Percentiles rank a stretch among this genome's conserved stretches.
Evolutionary conservation across 148 eudicot genomes (phyloP).

Genomic region (Chenopodium suecicum): DNA sequence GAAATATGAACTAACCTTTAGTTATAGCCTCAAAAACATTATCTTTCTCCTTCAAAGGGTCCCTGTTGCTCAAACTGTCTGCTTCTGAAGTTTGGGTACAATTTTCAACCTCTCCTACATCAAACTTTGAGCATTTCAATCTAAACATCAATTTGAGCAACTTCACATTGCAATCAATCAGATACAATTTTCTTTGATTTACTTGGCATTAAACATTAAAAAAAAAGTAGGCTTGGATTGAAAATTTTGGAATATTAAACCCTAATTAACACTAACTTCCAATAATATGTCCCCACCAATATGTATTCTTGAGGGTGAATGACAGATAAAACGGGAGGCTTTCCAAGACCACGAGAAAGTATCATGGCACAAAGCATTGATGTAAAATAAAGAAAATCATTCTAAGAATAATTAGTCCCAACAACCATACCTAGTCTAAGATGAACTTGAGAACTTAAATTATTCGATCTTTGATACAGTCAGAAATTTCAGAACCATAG

Average conservation of each 20-base stretch:
- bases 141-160: background rate
- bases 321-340: background rate
- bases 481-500: background rate
- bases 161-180: constrained; percentile 12
- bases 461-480: background rate
- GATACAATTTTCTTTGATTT: background rate
- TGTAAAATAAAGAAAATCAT: constrained; percentile 1
- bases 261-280: background rate
- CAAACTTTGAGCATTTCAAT: background rate
- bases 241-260: background rate
- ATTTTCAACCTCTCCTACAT: background rate
- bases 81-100: constrained; percentile 4
- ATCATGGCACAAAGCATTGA: background rate
- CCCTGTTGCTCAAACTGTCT: constrained; percentile 11
- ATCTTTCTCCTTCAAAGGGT: constrained; percentile 30
- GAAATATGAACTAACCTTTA: constrained; percentile 22
- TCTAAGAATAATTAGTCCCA: constrained; percentile 15
- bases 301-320: background rate
- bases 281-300: background rate
- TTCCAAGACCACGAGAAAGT: background rate
- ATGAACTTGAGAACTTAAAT: background rate
- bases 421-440: constrained; percentile 16
- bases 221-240: background rate
- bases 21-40: constrained; percentile 39
- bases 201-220: background rate